Conservation (phyloP, 2,329 filamentous ascomycete species). For the Gaeumannomyces sp. region DNA sequence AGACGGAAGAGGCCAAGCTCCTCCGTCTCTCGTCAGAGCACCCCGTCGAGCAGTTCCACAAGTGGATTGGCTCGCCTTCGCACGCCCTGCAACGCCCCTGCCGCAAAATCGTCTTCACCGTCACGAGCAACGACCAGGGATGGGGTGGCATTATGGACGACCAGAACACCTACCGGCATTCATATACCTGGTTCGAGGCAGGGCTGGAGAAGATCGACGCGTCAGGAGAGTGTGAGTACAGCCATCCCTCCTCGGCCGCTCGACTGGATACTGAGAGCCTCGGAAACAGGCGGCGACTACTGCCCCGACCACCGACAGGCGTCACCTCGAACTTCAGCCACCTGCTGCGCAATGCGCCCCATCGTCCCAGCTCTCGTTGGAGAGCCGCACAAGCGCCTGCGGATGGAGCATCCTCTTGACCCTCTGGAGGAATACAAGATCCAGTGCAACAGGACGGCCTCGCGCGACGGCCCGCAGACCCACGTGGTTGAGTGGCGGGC, state of each 20-base stretch:
- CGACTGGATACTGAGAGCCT: not conserved
- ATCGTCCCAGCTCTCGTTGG: constrained; percentile 25
- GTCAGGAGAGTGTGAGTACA: constrained; percentile 20
- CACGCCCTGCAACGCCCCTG: constrained; percentile 42
- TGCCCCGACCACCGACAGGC: not conserved
- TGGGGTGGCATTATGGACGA: constrained; percentile 33
- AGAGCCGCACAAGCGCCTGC: not conserved
- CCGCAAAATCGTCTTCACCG: constrained; percentile 55
- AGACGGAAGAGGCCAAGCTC: constrained; percentile 11
- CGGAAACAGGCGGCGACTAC: not conserved
- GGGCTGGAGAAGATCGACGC: constrained; percentile 51
- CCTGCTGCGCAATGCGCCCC: constrained; percentile 26
- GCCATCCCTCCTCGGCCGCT: not conserved
- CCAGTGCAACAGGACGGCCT: constrained; percentile 39
- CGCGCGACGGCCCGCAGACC: constrained; percentile 23
- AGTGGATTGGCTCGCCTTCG: constrained; percentile 33
- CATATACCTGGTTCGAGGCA: constrained; percentile 59
- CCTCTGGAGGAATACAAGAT: constrained; percentile 27
- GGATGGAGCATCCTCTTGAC: not conserved
- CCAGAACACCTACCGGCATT: constrained; percentile 36
- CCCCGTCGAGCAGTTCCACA: constrained; percentile 25
- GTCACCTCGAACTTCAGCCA: not conserved
- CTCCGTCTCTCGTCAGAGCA: constrained; percentile 22
- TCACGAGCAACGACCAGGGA: constrained; percentile 53
- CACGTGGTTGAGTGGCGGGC: constrained; percentile 50